A percentile compares a stretch with the other conserved stretches of the same genome.
These are phyloP conservation scores for Aspergillus kassunensis DNA, from an alignment of 495 filamentous ascomycete genomes.

Conservation along the genomic window DNA sequence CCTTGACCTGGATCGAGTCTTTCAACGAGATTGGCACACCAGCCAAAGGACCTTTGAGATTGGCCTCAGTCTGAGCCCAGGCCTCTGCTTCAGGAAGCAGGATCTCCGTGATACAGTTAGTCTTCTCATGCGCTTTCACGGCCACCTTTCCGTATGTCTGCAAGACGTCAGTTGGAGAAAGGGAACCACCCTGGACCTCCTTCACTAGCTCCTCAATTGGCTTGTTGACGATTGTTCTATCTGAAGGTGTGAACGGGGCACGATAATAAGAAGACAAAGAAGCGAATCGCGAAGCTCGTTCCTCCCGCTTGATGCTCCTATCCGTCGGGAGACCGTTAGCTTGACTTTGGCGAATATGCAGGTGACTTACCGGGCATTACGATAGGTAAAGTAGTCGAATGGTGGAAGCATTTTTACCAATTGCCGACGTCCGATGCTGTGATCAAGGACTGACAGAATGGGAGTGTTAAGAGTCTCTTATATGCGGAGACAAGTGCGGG, in stretches of 20 bases:
- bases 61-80: conserved; percentile 68
- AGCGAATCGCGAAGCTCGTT: conserved; percentile 65
- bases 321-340: conserved; percentile 1
- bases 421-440: too few relatives aligned
- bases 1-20: conserved; percentile 78
- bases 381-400: conserved; percentile 58
- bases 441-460: too few relatives aligned
- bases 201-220: conserved; percentile 75
- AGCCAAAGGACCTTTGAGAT: conserved; percentile 78
- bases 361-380: conserved; percentile 44
- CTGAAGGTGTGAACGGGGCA: conserved; percentile 52
- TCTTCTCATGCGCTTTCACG: conserved; percentile 76
- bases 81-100: conserved; percentile 73
- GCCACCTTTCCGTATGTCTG: conserved; percentile 88
- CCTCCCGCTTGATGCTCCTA: conserved; percentile 75
- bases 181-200: conserved; percentile 65
- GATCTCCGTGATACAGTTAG: conserved; percentile 90
- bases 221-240: conserved; percentile 63
- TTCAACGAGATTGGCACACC: conserved; percentile 89
- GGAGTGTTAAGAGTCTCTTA: too few relatives aligned
- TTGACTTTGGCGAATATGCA: not conserved
- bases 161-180: conserved; percentile 69
- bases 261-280: conserved; percentile 64
- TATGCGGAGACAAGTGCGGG: conserved; percentile 30
- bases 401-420: conserved; percentile 57